phyloP scores from a whole-genome alignment of 1,284 basidiomycete species.

The Earliella scabrosa region DNA sequence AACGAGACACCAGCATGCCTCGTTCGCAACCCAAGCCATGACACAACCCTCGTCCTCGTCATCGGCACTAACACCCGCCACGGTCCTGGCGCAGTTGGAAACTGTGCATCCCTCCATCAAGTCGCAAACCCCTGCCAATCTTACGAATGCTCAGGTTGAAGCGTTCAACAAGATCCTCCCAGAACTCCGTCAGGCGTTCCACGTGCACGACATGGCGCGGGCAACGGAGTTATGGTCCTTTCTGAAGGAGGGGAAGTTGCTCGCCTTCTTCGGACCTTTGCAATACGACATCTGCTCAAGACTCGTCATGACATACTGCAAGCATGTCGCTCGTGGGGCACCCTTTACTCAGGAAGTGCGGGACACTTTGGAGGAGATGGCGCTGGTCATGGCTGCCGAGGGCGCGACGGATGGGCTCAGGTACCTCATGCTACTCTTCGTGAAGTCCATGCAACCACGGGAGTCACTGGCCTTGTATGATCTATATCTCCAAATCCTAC shows the following conservation, averaged over 20 bases:
- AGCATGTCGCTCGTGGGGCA: constrained; percentile 10
- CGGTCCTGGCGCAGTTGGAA: constrained; percentile 14
- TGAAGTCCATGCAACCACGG: constrained; percentile 45
- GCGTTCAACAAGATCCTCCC: constrained; percentile 24
- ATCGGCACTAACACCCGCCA: constrained; percentile 7
- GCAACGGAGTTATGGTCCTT: constrained; percentile 46
- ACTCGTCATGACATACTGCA: constrained; percentile 38
- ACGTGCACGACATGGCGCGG: constrained; percentile 13
- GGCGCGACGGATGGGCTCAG: constrained; percentile 51
- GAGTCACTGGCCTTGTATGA: constrained; percentile 52
- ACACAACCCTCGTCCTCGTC: not conserved
- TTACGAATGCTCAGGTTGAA: constrained; percentile 18
- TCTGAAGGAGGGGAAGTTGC: constrained; percentile 47
- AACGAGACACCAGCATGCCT: not conserved
- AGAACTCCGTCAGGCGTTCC: constrained; percentile 18
- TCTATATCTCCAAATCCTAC: constrained; percentile 36
- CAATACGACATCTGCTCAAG: constrained; percentile 46
- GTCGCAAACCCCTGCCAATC: constrained; percentile 2
- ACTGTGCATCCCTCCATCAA: constrained; percentile 10
- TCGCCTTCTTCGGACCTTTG: constrained; percentile 46
- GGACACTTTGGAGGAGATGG: constrained; percentile 47
- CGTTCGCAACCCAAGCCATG: not conserved
- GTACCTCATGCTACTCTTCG: constrained; percentile 50
- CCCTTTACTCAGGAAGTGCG: constrained; percentile 34
- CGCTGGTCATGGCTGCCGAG: constrained; percentile 48